Conservation (phyloP, 331 rosid genomes). For the Malus hybrid region DNA sequence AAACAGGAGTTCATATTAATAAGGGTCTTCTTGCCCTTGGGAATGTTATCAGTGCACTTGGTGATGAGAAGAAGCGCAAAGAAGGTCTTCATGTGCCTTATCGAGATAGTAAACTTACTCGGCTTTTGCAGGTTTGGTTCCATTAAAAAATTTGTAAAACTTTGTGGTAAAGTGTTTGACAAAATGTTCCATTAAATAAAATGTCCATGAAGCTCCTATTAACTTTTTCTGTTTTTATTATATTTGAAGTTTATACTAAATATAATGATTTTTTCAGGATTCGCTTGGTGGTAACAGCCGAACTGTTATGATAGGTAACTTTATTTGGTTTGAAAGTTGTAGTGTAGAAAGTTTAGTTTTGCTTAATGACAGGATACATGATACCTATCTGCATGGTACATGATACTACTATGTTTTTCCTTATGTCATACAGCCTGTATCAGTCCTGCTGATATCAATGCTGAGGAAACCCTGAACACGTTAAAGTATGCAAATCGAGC, state of each 20-base stretch:
- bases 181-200: too few species aligned
- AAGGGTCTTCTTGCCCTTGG: constrained; percentile 99
- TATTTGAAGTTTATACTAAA: constrained; percentile 5
- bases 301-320: constrained; percentile 95
- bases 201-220: background rate
- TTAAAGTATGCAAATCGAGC: constrained; percentile 99
- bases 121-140: constrained; percentile 86
- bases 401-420: constrained; percentile 11
- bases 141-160: background rate
- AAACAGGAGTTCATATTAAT: constrained; percentile 94
- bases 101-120: constrained; percentile 95
- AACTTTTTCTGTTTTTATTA: background rate
- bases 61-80: constrained; percentile 98
- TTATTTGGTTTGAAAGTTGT: background rate
- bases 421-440: constrained; percentile 69
- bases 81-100: constrained; percentile 96
- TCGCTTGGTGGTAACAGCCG: constrained; percentile 99
- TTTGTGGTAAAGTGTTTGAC: background rate
- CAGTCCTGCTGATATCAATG: constrained; percentile 98
- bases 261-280: constrained; percentile 62
- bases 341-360: background rate
- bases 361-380: background rate
- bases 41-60: constrained; percentile 98
- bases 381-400: background rate
- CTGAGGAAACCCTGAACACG: constrained; percentile 98